These are phyloP conservation scores for Multifurca ochricompacta DNA, from an alignment of 768 basidiomycete genomes.

Conservation along the genomic window DNA sequence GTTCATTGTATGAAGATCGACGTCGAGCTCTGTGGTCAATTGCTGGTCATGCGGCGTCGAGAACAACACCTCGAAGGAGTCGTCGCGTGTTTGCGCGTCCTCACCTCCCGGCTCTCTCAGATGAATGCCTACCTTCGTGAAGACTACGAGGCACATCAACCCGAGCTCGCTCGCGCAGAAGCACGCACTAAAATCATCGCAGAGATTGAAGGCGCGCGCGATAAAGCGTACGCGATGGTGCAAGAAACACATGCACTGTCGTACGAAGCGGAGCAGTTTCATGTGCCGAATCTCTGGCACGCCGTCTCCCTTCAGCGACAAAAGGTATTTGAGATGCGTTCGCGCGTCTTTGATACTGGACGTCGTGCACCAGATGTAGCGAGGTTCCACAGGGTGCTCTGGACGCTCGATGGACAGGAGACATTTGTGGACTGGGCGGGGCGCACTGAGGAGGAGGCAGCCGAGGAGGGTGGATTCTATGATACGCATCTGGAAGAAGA, in stretches of 20 bases:
- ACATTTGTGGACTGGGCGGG: constrained; percentile 60
- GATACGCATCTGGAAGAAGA: constrained; percentile 27
- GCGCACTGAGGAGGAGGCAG: constrained; percentile 68
- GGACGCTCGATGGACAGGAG: constrained; percentile 58
- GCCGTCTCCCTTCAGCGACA: constrained; percentile 51
- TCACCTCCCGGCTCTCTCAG: constrained; percentile 45
- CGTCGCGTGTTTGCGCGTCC: constrained; percentile 46
- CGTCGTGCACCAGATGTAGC: constrained; percentile 49
- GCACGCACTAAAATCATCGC: constrained; percentile 40
- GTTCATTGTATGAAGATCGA: constrained; percentile 68
- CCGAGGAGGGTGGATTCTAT: constrained; percentile 48
- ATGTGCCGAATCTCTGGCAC: constrained; percentile 58
- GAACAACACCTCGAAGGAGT: constrained; percentile 63
- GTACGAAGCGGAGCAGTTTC: constrained; percentile 68
- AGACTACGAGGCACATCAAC: constrained; percentile 48
- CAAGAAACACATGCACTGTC: constrained; percentile 59
- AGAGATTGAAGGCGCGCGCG: constrained; percentile 43
- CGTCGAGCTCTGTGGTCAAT: constrained; percentile 69
- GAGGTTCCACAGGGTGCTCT: constrained; percentile 56
- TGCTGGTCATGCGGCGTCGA: constrained; percentile 60
- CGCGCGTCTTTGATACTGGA: constrained; percentile 60
- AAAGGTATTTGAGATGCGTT: constrained; percentile 57
- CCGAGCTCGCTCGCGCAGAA: constrained; percentile 41
- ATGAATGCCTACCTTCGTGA: constrained; percentile 51
- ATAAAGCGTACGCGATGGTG: constrained; percentile 43